These are phyloP conservation scores for Adansonia gregorii DNA, from an alignment of 441 rosid species.

Conservation along the genomic window DNA sequence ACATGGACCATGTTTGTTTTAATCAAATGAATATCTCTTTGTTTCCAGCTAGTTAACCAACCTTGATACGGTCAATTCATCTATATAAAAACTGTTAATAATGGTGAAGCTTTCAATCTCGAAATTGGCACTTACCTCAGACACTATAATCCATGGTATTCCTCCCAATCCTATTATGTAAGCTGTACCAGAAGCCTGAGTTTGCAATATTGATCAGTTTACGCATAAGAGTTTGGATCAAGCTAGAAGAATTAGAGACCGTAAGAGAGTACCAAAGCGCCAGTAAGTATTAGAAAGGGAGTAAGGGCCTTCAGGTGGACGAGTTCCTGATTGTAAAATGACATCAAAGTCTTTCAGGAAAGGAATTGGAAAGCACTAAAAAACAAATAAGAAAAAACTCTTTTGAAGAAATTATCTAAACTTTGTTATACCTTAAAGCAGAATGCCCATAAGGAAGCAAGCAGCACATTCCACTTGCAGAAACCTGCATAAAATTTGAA, in stretches of 20 bases:
- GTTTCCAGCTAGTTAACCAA: background rate
- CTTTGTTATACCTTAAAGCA: constrained; percentile 45
- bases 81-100: background rate
- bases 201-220: constrained; percentile 22
- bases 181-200: constrained; percentile 35
- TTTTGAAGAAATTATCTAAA: background rate
- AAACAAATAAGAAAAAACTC: background rate
- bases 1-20: constrained; percentile 8
- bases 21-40: background rate
- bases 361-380: background rate
- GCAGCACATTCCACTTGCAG: constrained; percentile 46
- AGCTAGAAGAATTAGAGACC: background rate
- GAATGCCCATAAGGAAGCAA: constrained; percentile 45
- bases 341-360: background rate
- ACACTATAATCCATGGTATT: constrained; percentile 62
- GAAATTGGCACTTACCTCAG: constrained; percentile 45
- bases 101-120: background rate
- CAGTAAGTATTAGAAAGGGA: constrained; percentile 45
- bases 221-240: background rate
- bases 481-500: constrained; percentile 40
- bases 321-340: constrained; percentile 37
- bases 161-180: constrained; percentile 48
- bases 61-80: background rate
- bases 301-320: constrained; percentile 41
- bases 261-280: constrained; percentile 45